Conservation (phyloP, 2,329 filamentous ascomycete species). For the Penicillium sp. region DNA sequence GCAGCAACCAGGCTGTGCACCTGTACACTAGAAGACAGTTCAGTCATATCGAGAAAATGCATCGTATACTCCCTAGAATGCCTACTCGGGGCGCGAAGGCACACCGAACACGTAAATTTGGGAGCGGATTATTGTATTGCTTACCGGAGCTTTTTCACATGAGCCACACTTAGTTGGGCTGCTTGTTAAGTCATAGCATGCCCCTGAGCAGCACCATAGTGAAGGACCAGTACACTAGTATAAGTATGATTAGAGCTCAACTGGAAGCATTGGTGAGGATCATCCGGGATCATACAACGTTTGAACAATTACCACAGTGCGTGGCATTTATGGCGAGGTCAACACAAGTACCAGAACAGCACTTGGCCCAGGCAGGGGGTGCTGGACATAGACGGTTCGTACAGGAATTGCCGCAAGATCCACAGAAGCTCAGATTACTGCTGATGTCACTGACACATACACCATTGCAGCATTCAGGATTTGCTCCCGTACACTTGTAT, state of each 20-base stretch:
- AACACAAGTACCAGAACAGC: conserved; percentile 9
- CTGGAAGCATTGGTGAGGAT: background rate
- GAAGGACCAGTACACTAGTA: background rate
- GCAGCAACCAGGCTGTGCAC: background rate
- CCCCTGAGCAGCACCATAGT: conserved; percentile 4
- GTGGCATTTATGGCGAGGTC: conserved; percentile 3
- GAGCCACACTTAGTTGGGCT: conserved; percentile 3
- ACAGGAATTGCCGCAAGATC: conserved; percentile 4
- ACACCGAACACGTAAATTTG: too few relatives aligned
- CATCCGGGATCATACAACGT: background rate
- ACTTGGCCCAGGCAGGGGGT: background rate
- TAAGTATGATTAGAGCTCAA: background rate
- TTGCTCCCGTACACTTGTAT: background rate
- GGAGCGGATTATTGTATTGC: background rate
- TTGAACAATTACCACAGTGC: conserved; percentile 2
- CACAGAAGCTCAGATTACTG: conserved; percentile 3
- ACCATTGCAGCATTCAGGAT: conserved; percentile 1
- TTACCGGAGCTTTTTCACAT: conserved; percentile 5
- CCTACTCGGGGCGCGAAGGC: too few relatives aligned
- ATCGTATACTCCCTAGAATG: too few relatives aligned
- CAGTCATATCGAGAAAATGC: background rate
- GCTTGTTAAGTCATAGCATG: background rate
- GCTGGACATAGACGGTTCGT: conserved; percentile 5
- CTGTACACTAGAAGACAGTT: background rate
- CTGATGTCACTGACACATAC: conserved; percentile 5